These are phyloP conservation scores for Flaveria trinervia DNA, from an alignment of 129 eudicot genomes.

Conservation along the genomic window DNA sequence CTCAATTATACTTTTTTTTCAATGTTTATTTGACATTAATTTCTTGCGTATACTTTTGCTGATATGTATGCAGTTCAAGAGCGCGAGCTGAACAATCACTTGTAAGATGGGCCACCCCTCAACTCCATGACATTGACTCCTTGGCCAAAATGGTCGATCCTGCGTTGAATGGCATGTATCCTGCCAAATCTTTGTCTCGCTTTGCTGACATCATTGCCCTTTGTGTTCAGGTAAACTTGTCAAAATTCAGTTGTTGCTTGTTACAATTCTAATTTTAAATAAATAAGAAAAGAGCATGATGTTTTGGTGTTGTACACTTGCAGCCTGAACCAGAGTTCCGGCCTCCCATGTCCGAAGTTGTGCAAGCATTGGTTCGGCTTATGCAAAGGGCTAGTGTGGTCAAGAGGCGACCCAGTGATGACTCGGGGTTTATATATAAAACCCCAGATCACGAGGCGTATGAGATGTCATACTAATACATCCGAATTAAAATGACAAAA, in stretches of 20 bases:
- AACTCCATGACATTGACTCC: slow-evolving; percentile 92
- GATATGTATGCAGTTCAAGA: slow-evolving; percentile 63
- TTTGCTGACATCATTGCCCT: slow-evolving; percentile 93
- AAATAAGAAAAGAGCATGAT: not conserved
- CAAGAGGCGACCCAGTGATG: slow-evolving; percentile 75
- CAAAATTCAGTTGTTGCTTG: not conserved
- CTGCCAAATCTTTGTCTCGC: slow-evolving; percentile 89
- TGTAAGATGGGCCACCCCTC: slow-evolving; percentile 98
- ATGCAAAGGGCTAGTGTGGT: slow-evolving; percentile 87
- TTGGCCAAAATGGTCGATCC: slow-evolving; percentile 94
- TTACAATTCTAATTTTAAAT: not conserved
- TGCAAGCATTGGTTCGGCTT: slow-evolving; percentile 87
- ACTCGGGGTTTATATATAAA: slow-evolving; percentile 67
- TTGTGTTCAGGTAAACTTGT: slow-evolving; percentile 83
- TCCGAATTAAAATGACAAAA: slow-evolving; percentile 7
- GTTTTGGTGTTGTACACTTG: slow-evolving; percentile 11
- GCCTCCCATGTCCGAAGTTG: slow-evolving; percentile 97
- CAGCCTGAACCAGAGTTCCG: slow-evolving; percentile 98
- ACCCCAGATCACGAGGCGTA: slow-evolving; percentile 74
- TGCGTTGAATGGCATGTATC: slow-evolving; percentile 82
- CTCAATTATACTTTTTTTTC: not conserved
- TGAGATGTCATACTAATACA: slow-evolving; percentile 58
- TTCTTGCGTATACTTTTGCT: not conserved
- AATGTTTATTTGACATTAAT: not conserved
- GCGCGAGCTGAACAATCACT: slow-evolving; percentile 84